Percentiles rank a stretch among this genome's conserved stretches.
Conservation (phyloP, 31 red algal species). For the Asparagopsis taxiformis region DNA sequence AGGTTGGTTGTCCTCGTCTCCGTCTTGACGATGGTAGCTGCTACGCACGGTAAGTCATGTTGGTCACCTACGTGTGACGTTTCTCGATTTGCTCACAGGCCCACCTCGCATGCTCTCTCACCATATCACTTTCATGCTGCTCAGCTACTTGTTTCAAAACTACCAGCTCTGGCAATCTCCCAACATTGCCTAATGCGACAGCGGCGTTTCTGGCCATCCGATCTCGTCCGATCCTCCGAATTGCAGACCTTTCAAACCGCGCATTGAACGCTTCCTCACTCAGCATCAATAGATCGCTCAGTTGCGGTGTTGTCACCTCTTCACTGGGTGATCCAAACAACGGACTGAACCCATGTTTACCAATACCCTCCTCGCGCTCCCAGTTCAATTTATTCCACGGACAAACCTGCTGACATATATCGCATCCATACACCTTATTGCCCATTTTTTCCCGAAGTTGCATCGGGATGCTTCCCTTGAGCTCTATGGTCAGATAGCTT, state of each 20-base stretch:
- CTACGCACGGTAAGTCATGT: no score
- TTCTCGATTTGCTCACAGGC: constrained; percentile 17
- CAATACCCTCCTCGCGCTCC: constrained; percentile 24
- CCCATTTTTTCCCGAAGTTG: constrained; percentile 60
- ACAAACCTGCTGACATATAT: constrained; percentile 98
- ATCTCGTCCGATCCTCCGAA: constrained; percentile 69
- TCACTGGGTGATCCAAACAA: constrained; percentile 34
- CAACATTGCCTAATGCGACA: constrained; percentile 89
- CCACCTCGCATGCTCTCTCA: constrained; percentile 77
- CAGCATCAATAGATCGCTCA: constrained; percentile 50
- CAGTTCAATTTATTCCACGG: constrained; percentile 95
- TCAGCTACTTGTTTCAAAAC: constrained; percentile 14
- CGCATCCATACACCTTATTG: constrained; percentile 93
- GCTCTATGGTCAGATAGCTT: constrained; percentile 96
- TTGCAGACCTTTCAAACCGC: constrained; percentile 47
- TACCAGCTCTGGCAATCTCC: constrained; percentile 24
- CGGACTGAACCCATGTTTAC: constrained; percentile 16
- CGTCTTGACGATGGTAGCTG: no score
- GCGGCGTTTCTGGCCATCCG: constrained; percentile 88
- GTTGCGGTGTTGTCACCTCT: constrained; percentile 43
- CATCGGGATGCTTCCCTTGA: constrained; percentile 72
- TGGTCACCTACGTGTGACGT: no score
- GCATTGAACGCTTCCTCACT: constrained; percentile 51
- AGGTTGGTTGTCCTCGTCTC: no score
- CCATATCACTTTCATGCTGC: constrained; percentile 25